These are phyloP conservation scores for Citrullus colocynthis DNA, from an alignment of 306 rosid genomes.

Conservation along the genomic window DNA sequence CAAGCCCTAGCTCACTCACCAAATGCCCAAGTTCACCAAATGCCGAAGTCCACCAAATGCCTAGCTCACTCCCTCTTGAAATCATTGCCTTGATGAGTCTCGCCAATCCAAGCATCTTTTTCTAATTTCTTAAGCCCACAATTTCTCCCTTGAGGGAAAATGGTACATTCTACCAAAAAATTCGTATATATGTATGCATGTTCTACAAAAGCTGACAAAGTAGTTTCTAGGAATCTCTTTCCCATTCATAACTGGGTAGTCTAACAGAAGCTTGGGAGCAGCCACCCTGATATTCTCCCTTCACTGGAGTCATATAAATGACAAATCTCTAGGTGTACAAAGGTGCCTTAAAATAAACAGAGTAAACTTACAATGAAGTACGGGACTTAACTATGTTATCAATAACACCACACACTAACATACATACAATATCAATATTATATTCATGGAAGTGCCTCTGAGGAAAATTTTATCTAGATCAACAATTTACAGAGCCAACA, in stretches of 20 bases:
- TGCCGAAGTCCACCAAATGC: too few species aligned
- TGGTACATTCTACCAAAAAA: too few species aligned
- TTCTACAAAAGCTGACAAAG: not conserved
- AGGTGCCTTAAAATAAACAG: not conserved
- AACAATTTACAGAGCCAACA: not conserved
- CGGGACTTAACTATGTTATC: not conserved
- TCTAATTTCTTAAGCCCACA: too few species aligned
- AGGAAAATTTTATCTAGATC: not conserved
- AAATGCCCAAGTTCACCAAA: too few species aligned
- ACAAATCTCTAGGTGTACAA: not conserved
- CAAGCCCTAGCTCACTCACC: too few species aligned
- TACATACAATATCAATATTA: not conserved
- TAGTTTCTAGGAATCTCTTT: not conserved
- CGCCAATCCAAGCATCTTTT: too few species aligned
- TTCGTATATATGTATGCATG: not conserved
- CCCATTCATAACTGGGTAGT: not conserved
- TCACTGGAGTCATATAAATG: not conserved
- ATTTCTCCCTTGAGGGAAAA: too few species aligned
- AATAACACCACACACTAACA: not conserved
- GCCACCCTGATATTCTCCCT: not conserved
- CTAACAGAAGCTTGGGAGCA: not conserved
- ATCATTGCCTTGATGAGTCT: too few species aligned
- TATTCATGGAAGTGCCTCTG: not conserved
- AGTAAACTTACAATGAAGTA: not conserved
- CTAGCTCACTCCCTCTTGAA: too few species aligned